These are phyloP conservation scores for Ceratobasidium sp. DNA, from an alignment of 1,284 basidiomycete genomes.

Conservation along the genomic window DNA sequence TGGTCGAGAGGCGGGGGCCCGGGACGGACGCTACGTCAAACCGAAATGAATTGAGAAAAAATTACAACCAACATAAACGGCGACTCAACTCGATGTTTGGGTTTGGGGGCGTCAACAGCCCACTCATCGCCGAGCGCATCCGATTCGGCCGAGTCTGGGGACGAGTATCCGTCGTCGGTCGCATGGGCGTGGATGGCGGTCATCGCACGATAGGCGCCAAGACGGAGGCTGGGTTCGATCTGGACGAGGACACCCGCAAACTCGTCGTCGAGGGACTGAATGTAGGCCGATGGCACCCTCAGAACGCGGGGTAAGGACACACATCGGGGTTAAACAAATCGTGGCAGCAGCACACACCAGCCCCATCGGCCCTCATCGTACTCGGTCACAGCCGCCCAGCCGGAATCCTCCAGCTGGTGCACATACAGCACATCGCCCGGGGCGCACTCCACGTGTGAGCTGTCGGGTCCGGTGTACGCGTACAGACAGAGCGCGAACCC, in stretches of 20 bases:
- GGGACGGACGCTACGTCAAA: conserved; percentile 8
- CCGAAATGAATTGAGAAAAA: background rate
- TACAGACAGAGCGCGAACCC: conserved; percentile 26
- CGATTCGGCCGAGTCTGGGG: conserved; percentile 31
- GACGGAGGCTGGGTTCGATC: conserved; percentile 5
- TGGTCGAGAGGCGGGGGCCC: background rate
- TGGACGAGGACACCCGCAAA: conserved; percentile 9
- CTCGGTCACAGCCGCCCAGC: conserved; percentile 28
- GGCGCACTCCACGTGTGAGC: background rate
- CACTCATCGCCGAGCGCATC: conserved; percentile 35
- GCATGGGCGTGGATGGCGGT: conserved; percentile 24
- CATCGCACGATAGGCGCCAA: conserved; percentile 23
- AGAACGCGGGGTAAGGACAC: background rate
- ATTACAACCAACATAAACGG: background rate
- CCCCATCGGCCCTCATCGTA: conserved; percentile 22
- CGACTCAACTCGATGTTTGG: conserved; percentile 22
- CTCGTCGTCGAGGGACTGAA: conserved; percentile 25
- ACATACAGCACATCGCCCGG: conserved; percentile 29
- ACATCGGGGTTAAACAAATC: background rate
- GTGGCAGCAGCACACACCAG: background rate
- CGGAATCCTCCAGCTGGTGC: conserved; percentile 12
- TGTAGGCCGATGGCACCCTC: conserved; percentile 14
- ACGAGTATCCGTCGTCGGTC: conserved; percentile 21
- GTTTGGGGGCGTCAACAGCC: background rate
- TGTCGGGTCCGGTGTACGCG: background rate